Base-by-base conservation (phyloP, 2,329 filamentous ascomycete species). In the Colletotrichum theobromicola region DNA sequence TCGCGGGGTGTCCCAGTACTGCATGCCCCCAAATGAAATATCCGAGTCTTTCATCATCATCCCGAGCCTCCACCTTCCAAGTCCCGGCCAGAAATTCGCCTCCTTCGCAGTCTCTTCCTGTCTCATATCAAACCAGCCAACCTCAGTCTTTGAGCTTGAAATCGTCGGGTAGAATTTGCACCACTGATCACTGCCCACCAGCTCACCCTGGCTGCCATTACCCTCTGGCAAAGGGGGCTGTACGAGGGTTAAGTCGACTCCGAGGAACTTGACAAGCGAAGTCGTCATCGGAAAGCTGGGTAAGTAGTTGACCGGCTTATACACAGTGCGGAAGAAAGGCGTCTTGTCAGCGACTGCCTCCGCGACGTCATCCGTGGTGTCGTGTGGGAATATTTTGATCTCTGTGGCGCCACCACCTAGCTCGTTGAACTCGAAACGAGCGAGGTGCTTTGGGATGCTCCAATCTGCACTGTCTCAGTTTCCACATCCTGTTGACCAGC, bases 401-500 rank as follows among this genome's bases (percentile, higher is more conserved):
- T 80, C 81, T 21, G 81, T 83, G 18, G 82, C 79, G 46, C 82
- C 82, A 73, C 84, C 79, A 13, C 82, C 72, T 28, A 81, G 75
- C 32, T 82, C 77, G 24, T 81, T 79, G 83, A 87, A 90, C 26
- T 84, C 83, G 77, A 90, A 90, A 16, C 81, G 81, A 50, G 89
- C 89, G 21, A 90, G 83, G 70, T 90, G 88, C 77, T 90, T 90
- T n/a, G 89, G 88, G 46, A 88, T 86, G 77, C 88, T 89, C 88
- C 88, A 90, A 75, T 90, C 87, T 88, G 65, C 28, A 30, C 5
- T 1, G 34, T 35, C 18, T 42, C 21, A 30, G 64, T 15, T 32
- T 42, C 3, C 6, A 53, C 80, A 83, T 0, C 10, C 10, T 50
- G n/a, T 13, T 10, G n/a, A 7, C 10, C 3, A 13, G 42, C 6